phyloP scores from a whole-genome alignment of 495 filamentous ascomycete species.

The Aspergillus carlsbadensis region DNA sequence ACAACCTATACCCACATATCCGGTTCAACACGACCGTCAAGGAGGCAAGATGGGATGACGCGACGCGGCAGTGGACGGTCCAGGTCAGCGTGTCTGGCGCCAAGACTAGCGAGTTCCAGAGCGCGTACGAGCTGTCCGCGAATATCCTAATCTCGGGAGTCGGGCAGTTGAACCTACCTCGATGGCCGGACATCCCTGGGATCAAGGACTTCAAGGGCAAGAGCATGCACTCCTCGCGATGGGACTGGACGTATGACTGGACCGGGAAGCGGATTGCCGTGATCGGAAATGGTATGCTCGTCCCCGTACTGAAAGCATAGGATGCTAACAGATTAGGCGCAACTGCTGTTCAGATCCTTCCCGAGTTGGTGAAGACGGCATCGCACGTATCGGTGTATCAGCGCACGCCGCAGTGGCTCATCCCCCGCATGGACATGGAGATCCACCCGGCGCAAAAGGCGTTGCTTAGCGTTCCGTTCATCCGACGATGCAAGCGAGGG shows the following conservation, averaged over 20 bases:
- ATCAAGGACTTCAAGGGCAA: constrained; percentile 55
- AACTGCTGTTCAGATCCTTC: constrained; percentile 70
- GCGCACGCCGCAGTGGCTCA: constrained; percentile 67
- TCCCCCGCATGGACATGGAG: constrained; percentile 43
- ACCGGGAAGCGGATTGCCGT: constrained; percentile 51
- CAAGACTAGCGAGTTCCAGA: constrained; percentile 46
- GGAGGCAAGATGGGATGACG: constrained; percentile 57
- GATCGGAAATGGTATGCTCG: constrained; percentile 51
- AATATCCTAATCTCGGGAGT: constrained; percentile 65
- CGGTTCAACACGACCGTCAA: constrained; percentile 54
- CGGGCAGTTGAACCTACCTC: constrained; percentile 61
- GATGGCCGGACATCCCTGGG: constrained; percentile 58
- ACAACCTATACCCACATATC: constrained; percentile 54
- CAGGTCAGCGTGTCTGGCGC: constrained; percentile 40
- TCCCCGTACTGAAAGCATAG: background rate
- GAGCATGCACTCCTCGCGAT: constrained; percentile 56
- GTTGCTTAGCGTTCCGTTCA: constrained; percentile 41
- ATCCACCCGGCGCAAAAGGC: constrained; percentile 35
- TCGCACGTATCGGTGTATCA: constrained; percentile 62
- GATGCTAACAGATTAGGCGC: constrained; percentile 45
- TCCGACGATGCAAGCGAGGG: constrained; percentile 48
- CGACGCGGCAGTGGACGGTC: constrained; percentile 52
- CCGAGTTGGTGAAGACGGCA: constrained; percentile 57
- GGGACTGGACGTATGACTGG: constrained; percentile 50
- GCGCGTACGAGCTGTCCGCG: constrained; percentile 44